Base-by-base conservation (phyloP, 163 green algal species). In the Botryococcus braunii region DNA sequence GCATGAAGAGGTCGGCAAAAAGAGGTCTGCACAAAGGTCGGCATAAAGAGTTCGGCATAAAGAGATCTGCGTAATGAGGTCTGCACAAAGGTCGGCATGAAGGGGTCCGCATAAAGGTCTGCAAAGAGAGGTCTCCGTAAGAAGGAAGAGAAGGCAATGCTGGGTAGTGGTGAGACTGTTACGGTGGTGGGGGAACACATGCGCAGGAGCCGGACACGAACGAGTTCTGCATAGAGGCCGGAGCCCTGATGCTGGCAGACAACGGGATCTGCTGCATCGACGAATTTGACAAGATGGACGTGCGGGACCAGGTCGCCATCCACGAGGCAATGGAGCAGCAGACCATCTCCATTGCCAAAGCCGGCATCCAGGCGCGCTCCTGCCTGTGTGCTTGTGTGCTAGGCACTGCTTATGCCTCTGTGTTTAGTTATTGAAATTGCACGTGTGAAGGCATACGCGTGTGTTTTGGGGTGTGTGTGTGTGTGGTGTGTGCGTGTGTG, bases 231-330 rank as follows among this genome's bases (percentile, higher is more conserved):
- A 97, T 99, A 73, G 93, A 99, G 80, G 94, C 94, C 23, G 94
- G 94, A 23, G 94, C 93, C 8, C 85, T 99, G 25, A 98, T 99
- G 94, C 89, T 99, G 65, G 92, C 94, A 9, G 92, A 99, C 80
- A 97, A 97, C 72, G 94, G 94, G 71, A 95, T 99, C 77, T 98
- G 92, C 88, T 99, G 94, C 85, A 99, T 99, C 70, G 94, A 99
- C 72, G 94, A 99, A 74, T 99, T 99, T 78, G 94, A 99, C 81
- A 99, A 99, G 83, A 99, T 99, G 94, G 94, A 99, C 66, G 72
- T 92, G 4, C 96, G 95, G 73, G 94, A 99, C 77, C 93, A 97
- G 85, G 79, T 84, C 27, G 93, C 93, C 50, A 98, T 99, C 76
- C 93, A 98, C 76, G 93, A 98, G 80, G 92, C 91, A 59, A 98